These are phyloP conservation scores for Endocalyx cinctus DNA, from an alignment of 2,329 filamentous ascomycete species.

Conservation along the genomic window DNA sequence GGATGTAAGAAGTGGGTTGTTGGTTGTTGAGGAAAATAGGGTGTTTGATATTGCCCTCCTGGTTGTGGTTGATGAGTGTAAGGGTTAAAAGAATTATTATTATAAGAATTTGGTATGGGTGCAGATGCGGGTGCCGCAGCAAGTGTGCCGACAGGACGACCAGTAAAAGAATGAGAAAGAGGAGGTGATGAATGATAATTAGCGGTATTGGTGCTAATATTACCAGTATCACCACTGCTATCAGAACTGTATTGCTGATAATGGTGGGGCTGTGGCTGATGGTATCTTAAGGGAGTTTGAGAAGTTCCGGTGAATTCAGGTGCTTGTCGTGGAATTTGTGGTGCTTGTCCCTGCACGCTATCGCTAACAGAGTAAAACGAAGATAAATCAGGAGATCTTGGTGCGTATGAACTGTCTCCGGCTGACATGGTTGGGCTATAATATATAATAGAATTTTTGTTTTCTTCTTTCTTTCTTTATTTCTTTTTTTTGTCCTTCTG, in stretches of 20 bases:
- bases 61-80: slow-evolving; percentile 9
- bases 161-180: too few relatives aligned
- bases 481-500: too few relatives aligned
- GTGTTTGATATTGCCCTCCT: slow-evolving; percentile 2
- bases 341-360: slow-evolving; percentile 2
- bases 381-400: slow-evolving; percentile 56
- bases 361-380: slow-evolving; percentile 43
- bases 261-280: slow-evolving; percentile 27
- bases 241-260: too few relatives aligned
- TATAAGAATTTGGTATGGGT: slow-evolving; percentile 8
- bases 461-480: too few relatives aligned
- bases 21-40: slow-evolving; percentile 19
- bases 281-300: slow-evolving; percentile 15
- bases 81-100: slow-evolving; percentile 2
- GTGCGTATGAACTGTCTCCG: slow-evolving; percentile 48
- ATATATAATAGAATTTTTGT: slow-evolving; percentile 5
- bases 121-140: slow-evolving; percentile 4
- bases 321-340: slow-evolving; percentile 1
- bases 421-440: slow-evolving; percentile 37
- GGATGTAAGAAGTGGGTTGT: slow-evolving; percentile 15
- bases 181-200: too few relatives aligned
- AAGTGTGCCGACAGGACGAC: slow-evolving; percentile 4
- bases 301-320: slow-evolving; percentile 11
- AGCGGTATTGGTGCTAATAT: too few relatives aligned
- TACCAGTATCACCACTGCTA: too few relatives aligned